Evolutionary conservation across 768 basidiomycete species (phyloP).

Genomic region (Pisolithus tinctorius): DNA sequence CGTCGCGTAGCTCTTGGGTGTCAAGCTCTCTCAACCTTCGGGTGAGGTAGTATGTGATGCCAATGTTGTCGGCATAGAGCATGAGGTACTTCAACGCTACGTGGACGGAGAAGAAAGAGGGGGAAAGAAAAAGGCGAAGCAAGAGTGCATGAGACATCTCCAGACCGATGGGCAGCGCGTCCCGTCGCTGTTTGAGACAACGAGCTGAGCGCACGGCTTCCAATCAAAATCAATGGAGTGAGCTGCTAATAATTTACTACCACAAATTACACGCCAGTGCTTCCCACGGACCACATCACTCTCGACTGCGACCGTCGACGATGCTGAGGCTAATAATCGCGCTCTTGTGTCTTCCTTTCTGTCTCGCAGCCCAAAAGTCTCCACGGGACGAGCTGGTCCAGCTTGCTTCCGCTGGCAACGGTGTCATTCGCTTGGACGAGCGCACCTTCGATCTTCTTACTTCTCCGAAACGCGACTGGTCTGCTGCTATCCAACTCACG

Average conservation of each 20-base stretch:
- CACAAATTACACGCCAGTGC: not conserved
- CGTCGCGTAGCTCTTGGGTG: constrained; percentile 67
- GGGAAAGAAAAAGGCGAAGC: constrained; percentile 86
- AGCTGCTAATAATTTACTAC: too few species aligned
- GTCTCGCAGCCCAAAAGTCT: constrained; percentile 22
- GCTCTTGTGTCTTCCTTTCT: constrained; percentile 27
- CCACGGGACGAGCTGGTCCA: constrained; percentile 54
- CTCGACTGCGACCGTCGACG: not conserved
- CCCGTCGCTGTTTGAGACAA: constrained; percentile 7
- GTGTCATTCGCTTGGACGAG: constrained; percentile 76
- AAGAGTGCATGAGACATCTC: constrained; percentile 76
- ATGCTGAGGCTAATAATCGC: constrained; percentile 22
- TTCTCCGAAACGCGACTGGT: constrained; percentile 74
- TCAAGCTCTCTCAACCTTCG: constrained; percentile 63
- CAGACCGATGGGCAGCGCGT: not conserved
- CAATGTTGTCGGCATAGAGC: constrained; percentile 79
- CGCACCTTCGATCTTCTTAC: constrained; percentile 73
- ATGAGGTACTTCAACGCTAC: constrained; percentile 86
- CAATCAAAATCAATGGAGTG: not conserved
- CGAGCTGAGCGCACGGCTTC: not conserved
- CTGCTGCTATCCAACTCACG: constrained; percentile 82
- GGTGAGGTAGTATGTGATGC: constrained; percentile 87
- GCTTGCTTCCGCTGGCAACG: constrained; percentile 66
- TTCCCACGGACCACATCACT: constrained; percentile 7
- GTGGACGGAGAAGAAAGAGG: constrained; percentile 89